phyloP scores from a whole-genome alignment of 2,329 filamentous ascomycete species.

The Amphichorda felina region DNA sequence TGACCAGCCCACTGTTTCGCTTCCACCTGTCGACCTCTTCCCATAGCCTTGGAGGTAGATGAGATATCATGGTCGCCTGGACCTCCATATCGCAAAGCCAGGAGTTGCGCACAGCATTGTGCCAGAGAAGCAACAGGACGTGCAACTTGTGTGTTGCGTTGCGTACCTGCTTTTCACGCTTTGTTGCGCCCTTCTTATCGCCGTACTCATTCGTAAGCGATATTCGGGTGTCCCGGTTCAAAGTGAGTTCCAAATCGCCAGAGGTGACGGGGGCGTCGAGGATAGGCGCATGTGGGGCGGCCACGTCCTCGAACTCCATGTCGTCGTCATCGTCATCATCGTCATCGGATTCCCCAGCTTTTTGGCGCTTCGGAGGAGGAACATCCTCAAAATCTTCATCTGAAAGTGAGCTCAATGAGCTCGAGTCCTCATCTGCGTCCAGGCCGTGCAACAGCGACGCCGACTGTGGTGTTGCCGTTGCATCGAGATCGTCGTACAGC shows the following conservation, averaged over 20 bases:
- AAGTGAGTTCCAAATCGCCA: slow-evolving; percentile 63
- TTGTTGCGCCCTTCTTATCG: slow-evolving; percentile 73
- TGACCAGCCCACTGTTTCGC: slow-evolving; percentile 51
- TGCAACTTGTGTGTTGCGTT: slow-evolving; percentile 78
- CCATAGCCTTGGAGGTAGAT: slow-evolving; percentile 55
- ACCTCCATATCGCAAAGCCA: slow-evolving; percentile 73
- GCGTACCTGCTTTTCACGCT: slow-evolving; percentile 70
- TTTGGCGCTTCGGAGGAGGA: slow-evolving; percentile 25
- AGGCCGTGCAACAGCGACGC: slow-evolving; percentile 30
- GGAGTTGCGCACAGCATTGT: slow-evolving; percentile 74
- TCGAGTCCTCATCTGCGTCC: slow-evolving; percentile 27
- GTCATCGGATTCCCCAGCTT: slow-evolving; percentile 14
- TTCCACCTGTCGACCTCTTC: slow-evolving; percentile 66
- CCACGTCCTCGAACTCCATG: slow-evolving; percentile 50
- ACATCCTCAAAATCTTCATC: slow-evolving; percentile 43
- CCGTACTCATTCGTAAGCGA: slow-evolving; percentile 49
- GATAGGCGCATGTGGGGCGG: slow-evolving; percentile 46
- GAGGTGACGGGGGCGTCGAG: slow-evolving; percentile 35
- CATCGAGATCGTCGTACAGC: slow-evolving; percentile 50
- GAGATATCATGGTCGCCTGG: slow-evolving; percentile 64
- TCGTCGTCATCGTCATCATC: slow-evolving; percentile 25
- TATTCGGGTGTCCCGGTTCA: slow-evolving; percentile 47
- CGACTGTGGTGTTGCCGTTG: slow-evolving; percentile 28
- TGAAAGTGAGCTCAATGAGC: slow-evolving; percentile 40
- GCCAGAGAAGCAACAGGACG: slow-evolving; percentile 77